These are phyloP conservation scores for Amborella trichopoda DNA, from an alignment of 164 flowering plant species.

Conservation along the genomic window DNA sequence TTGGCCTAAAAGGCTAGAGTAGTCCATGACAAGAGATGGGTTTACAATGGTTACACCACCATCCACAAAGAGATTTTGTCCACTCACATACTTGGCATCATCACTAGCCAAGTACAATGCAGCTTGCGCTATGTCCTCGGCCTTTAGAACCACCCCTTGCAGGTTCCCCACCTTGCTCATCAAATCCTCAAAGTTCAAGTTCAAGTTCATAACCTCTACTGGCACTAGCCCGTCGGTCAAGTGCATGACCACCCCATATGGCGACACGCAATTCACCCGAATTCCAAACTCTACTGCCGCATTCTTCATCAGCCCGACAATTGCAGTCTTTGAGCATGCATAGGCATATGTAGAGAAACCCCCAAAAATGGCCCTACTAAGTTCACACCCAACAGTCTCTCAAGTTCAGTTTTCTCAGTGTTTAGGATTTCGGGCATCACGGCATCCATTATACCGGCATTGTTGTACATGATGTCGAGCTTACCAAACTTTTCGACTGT, in stretches of 20 bases:
- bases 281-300: constrained; percentile 89
- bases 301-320: constrained; percentile 62
- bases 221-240: neutral
- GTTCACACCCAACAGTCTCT: constrained; percentile 29
- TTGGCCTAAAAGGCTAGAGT: too few species aligned
- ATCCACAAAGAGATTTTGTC: constrained; percentile 69
- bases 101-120: constrained; percentile 72
- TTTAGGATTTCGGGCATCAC: constrained; percentile 10
- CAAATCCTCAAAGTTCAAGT: constrained; percentile 27
- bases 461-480: constrained; percentile 80
- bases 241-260: constrained; percentile 45
- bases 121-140: constrained; percentile 67
- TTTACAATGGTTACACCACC: constrained; percentile 60
- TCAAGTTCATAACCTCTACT: constrained; percentile 10
- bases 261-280: constrained; percentile 86
- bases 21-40: constrained; percentile 51
- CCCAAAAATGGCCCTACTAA: constrained; percentile 45
- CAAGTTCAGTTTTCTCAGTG: constrained; percentile 12
- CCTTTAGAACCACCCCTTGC: constrained; percentile 47
- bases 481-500: constrained; percentile 44
- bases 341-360: constrained; percentile 77
- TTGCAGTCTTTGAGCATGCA: constrained; percentile 74
- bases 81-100: constrained; percentile 75
- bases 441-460: constrained; percentile 47
- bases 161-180: constrained; percentile 34